Base-by-base conservation (phyloP, 2,329 filamentous ascomycete genomes). In the Acrodontium crateriforme region DNA sequence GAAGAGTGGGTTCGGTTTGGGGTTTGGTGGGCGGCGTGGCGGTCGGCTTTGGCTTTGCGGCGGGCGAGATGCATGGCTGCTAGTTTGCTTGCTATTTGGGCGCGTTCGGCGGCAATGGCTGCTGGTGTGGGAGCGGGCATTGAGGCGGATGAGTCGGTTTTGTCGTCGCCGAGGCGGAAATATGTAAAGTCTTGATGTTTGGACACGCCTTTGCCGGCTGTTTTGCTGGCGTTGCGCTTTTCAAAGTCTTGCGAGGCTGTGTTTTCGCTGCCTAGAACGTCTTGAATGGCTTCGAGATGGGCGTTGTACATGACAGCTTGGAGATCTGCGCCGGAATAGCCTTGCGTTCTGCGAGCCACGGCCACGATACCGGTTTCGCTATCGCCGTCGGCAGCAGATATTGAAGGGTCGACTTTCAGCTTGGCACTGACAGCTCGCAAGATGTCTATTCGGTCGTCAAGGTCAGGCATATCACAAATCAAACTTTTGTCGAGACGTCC, bases 221-320 rank as follows among this genome's bases (percentile, higher is more conserved):
- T 30, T 9, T 39, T 42, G 5, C 38, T 34, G 10, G 23, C 18
- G 24, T 50, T 53, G 30, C 49, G 40, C 31, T 48, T 47, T 23
- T 50, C 51, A 23, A 37, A 49, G 28, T 39, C 56, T 15, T 42
- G 34, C 5, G 31, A 37, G 22, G 40, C 35, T 15, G 37, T 39
- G 44, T 54, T 38, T 21, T 42, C 35, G 24, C 42, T 25, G 16
- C 72, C 62, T 1, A 98, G 69, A 2, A 91, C 74, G 41, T 94
- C 85, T 50, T 98, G 89, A 39, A 98, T 94, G 16, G 89, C 89
- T 58, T 95, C 87, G 5, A 98, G 68, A 52, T 98, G 89, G 0
- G 89, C 85, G 42, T 98, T 98, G 45, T 92, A 94, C 23, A 95
- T 75, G 5, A 98, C 69, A 0, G 87, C 89, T 53, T 98, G 89